These are phyloP conservation scores for Tricholoma hemisulphureum DNA, from an alignment of 768 basidiomycete species.

Conservation along the genomic window DNA sequence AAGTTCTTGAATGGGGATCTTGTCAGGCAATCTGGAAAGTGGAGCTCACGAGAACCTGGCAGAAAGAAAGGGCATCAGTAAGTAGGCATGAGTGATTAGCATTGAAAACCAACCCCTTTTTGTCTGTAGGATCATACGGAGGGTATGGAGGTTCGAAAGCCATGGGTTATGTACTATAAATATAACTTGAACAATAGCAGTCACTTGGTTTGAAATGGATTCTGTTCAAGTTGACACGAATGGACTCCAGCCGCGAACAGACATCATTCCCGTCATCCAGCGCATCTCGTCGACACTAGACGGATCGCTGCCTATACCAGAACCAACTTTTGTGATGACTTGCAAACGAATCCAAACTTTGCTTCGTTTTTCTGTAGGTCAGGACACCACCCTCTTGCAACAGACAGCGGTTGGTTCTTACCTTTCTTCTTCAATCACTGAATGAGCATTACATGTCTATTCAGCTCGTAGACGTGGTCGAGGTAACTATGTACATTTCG, in stretches of 20 bases:
- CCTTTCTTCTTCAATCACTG: background rate
- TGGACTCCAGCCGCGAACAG: background rate
- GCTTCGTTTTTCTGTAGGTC: conserved; percentile 8
- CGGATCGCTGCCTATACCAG: conserved; percentile 10
- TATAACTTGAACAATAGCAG: too few species aligned
- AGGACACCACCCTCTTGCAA: conserved; percentile 1
- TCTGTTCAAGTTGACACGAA: too few species aligned
- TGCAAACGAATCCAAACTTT: conserved; percentile 17
- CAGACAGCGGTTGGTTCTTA: conserved; percentile 9
- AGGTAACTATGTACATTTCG: conserved; percentile 6
- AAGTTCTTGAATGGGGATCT: background rate
- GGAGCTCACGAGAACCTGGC: conserved; percentile 62
- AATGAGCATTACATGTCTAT: background rate
- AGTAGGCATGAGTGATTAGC: background rate
- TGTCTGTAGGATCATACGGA: conserved; percentile 76
- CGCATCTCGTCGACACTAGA: conserved; percentile 13
- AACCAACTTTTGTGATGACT: conserved; percentile 17
- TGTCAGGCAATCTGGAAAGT: background rate
- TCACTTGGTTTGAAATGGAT: too few species aligned
- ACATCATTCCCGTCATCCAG: conserved; percentile 7
- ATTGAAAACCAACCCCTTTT: conserved; percentile 45
- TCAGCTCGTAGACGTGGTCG: conserved; percentile 17
- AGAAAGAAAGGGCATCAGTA: conserved; percentile 2
- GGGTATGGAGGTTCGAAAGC: conserved; percentile 54
- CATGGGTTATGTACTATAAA: too few species aligned